These are phyloP conservation scores for Chlorella sorokiniana DNA, from an alignment of 139 green algal species.

Conservation along the genomic window DNA sequence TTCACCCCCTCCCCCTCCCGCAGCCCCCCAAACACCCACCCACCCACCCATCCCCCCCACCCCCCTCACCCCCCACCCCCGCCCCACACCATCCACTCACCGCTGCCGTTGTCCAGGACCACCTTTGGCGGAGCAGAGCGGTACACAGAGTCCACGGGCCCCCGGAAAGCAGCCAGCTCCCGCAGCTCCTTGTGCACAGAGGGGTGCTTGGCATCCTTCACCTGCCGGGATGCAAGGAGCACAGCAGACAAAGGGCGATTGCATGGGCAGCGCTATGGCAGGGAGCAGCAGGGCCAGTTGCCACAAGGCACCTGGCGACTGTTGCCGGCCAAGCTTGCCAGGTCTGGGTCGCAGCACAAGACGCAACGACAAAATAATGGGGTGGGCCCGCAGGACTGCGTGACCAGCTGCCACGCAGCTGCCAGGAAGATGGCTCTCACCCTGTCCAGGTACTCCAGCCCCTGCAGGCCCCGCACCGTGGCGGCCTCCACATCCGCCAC, in stretches of 20 bases:
- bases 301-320: background rate
- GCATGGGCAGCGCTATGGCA: background rate
- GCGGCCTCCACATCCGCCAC: constrained; percentile 75
- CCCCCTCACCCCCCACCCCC: background rate
- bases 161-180: constrained; percentile 66
- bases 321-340: too few relatives aligned
- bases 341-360: too few relatives aligned
- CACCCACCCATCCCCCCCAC: background rate
- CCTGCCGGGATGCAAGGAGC: constrained; percentile 36
- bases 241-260: background rate
- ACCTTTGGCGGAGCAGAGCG: constrained; percentile 74
- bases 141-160: constrained; percentile 86
- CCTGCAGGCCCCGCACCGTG: constrained; percentile 72
- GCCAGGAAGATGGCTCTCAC: background rate
- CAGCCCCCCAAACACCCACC: background rate
- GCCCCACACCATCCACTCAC: constrained; percentile 6
- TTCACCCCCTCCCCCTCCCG: background rate
- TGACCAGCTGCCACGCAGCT: background rate
- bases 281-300: background rate
- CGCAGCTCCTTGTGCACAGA: constrained; percentile 63
- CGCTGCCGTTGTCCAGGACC: constrained; percentile 82
- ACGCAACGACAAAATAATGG: too few relatives aligned
- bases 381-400: background rate
- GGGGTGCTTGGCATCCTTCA: constrained; percentile 79
- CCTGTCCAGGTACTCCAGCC: constrained; percentile 89